phyloP scores from a whole-genome alignment of 2,329 filamentous ascomycete species.

The Talaromyces sp. region DNA sequence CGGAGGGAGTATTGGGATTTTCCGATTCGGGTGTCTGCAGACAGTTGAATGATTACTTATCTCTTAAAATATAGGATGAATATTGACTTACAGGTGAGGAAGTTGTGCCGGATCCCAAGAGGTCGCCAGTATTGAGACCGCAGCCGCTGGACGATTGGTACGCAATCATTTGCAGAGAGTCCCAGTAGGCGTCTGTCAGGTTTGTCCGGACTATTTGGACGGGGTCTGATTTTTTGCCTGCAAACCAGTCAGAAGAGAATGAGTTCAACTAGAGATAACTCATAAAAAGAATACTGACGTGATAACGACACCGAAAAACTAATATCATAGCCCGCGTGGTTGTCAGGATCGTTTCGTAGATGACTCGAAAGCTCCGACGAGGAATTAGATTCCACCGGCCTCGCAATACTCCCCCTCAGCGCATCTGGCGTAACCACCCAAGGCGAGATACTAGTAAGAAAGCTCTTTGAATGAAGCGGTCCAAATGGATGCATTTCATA shows the following conservation, averaged over 20 bases:
- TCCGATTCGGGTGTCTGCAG: neutral
- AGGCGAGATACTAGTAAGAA: conserved; percentile 59
- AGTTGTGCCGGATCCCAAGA: conserved; percentile 11
- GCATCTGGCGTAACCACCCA: conserved; percentile 62
- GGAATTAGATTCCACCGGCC: neutral
- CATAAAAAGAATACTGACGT: neutral
- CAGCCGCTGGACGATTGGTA: conserved; percentile 15
- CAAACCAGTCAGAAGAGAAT: neutral
- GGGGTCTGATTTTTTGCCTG: neutral
- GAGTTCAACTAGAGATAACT: neutral
- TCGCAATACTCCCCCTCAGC: conserved; percentile 28
- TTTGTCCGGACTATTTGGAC: conserved; percentile 3
- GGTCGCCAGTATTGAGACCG: conserved; percentile 14
- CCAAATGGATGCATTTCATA: conserved; percentile 61
- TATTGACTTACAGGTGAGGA: conserved; percentile 1
- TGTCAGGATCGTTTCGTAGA: conserved; percentile 5
- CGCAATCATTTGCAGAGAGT: conserved; percentile 16
- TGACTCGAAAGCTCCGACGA: neutral
- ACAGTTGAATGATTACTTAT: neutral
- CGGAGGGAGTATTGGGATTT: neutral
- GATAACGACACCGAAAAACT: conserved; percentile 8
- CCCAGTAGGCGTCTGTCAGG: conserved; percentile 9
- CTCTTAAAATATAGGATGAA: neutral
- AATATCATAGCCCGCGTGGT: conserved; percentile 15
- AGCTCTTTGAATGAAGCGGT: conserved; percentile 60